Evolutionary conservation across 306 rosid species (phyloP), one percentile per base, ranked within the genome.

Genomic region (Trichosanthes cucumerina): DNA sequence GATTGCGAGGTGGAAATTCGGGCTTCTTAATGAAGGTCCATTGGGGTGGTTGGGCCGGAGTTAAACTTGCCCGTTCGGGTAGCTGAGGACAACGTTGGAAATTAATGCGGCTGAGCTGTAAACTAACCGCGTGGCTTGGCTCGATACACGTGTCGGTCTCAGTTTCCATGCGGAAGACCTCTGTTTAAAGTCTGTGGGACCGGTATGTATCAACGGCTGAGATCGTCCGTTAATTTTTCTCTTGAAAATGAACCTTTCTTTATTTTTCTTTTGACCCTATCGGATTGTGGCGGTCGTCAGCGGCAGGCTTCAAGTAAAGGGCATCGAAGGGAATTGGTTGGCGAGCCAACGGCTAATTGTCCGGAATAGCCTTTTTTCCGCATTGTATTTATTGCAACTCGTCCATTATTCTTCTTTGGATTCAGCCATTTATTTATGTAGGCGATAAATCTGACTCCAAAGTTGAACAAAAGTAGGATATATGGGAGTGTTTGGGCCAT

Each of bases 11-110:
- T 39, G 50, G 13, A 4, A 31, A 6, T 34, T 64, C 11, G 46
- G 44, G 21, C 21, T 63, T 66, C 14, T 66, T 19, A 7, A 39
- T 36, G 39, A 12, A 12, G 9, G 24, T 18, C 34, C 34, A 58
- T 68, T 39, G 31, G 26, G 74, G 74, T 41, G 62, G 34, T 71
- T 54, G 81, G 75, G 79, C 71, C 64, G 86, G 75, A 81, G 80
- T 77, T 44, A 7, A 39, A 6, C 18, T 44, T 57, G 73, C 70
- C 79, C 52, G 43, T 39, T 2, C 4, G 75, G 81, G 79, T 71
- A 0, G 92, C 50, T 68, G 69, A 34, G 39, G 47, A 36, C 46
- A 0, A 65, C 24, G 21, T 65, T 18, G 44, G 80, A 53, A 41
- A 46, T 79, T 2, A 81, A 76, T 81, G 83, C 9, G 80, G 23